Evolutionary conservation across 495 filamentous ascomycete species (phyloP).

Genomic region (Aspergillus haitiensis): DNA sequence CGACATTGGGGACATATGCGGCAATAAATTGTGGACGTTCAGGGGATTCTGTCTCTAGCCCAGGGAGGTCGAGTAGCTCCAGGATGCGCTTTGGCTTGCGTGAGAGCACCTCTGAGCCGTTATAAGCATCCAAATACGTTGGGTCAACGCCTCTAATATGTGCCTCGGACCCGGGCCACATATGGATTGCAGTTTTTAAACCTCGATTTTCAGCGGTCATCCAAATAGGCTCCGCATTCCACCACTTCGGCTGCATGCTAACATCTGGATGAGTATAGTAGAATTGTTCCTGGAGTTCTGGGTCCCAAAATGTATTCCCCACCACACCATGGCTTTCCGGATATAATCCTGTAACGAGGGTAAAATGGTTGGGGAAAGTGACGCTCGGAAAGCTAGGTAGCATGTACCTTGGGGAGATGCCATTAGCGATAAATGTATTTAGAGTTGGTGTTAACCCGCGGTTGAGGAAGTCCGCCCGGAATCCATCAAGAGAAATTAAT

Average conservation of each 20-base stretch:
- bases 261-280: conserved; percentile 73
- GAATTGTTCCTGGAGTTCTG: conserved; percentile 71
- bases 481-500: conserved; percentile 91
- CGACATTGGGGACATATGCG: conserved; percentile 91
- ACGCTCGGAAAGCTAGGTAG: conserved; percentile 90
- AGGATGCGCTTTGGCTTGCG: conserved; percentile 78
- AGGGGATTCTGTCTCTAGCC: conserved; percentile 50
- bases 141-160: conserved; percentile 65
- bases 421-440: conserved; percentile 73
- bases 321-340: conserved; percentile 93
- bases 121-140: conserved; percentile 77
- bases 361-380: conserved; percentile 98
- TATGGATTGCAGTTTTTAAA: conserved; percentile 80
- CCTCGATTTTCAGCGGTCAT: conserved; percentile 80
- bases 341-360: conserved; percentile 86
- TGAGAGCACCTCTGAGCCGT: conserved; percentile 68
- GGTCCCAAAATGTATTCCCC: conserved; percentile 93
- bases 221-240: conserved; percentile 92
- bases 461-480: conserved; percentile 91
- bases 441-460: conserved; percentile 81
- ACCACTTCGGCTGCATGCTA: conserved; percentile 85
- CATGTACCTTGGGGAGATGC: conserved; percentile 90
- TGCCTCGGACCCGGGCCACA: conserved; percentile 97
- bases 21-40: conserved; percentile 83
- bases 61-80: conserved; percentile 77